These are phyloP conservation scores for Porpolomopsis calyptriformis DNA, from an alignment of 768 basidiomycete genomes.

Conservation along the genomic window DNA sequence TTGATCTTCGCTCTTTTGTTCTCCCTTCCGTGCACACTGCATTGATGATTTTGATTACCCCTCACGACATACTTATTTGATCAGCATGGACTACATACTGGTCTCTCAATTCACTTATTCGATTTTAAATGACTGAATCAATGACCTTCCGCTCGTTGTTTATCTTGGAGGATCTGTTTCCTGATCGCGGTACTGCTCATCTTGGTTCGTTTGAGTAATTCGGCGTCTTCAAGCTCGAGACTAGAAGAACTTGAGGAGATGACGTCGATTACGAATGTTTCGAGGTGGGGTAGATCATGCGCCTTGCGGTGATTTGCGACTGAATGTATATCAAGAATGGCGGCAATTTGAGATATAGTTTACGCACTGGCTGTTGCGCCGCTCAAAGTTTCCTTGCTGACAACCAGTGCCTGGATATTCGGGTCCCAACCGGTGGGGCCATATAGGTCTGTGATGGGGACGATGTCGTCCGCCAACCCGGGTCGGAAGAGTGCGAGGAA, in stretches of 20 bases:
- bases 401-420: conserved; percentile 84
- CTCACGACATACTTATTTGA: not conserved
- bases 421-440: conserved; percentile 86
- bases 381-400: conserved; percentile 76
- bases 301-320: conserved; percentile 55
- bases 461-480: conserved; percentile 52
- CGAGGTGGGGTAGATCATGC: conserved; percentile 46
- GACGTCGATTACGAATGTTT: conserved; percentile 78
- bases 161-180: conserved; percentile 69
- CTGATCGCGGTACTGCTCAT: conserved; percentile 93
- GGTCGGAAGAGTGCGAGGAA: conserved; percentile 70
- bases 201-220: conserved; percentile 66
- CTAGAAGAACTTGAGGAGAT: conserved; percentile 58
- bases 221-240: conserved; percentile 56
- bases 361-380: conserved; percentile 68
- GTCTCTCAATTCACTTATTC: not conserved
- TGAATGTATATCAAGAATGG: conserved; percentile 18
- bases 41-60: not conserved
- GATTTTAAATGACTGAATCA: too few species aligned
- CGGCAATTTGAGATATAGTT: conserved; percentile 1
- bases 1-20: conserved; percentile 12
- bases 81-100: not conserved
- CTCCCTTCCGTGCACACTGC: not conserved
- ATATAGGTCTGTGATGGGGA: conserved; percentile 73
- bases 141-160: too few species aligned